Percentiles rank a stretch among this genome's conserved stretches.
These are phyloP conservation scores for Stemphylium vesicarium DNA, from an alignment of 2,329 filamentous ascomycete species.

Conservation along the genomic window DNA sequence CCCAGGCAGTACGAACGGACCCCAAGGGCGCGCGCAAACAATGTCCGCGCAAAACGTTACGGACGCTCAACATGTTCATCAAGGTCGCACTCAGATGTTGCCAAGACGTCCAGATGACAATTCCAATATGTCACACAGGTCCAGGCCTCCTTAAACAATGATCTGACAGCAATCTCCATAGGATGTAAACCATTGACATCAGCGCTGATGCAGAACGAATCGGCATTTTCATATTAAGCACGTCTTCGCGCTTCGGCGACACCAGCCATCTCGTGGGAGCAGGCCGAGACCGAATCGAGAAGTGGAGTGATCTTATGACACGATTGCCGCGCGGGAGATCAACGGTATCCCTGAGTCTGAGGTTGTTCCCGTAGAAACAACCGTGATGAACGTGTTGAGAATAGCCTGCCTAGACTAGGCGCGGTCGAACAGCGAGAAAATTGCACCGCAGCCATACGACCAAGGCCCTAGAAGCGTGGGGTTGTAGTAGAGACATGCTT, in stretches of 20 bases:
- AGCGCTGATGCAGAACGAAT: neutral
- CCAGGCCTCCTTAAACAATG: neutral
- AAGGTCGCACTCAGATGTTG: neutral
- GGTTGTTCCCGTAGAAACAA: slow-evolving; percentile 14
- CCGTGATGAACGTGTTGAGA: neutral
- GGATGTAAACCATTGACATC: neutral
- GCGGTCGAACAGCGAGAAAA: neutral
- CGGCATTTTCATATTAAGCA: slow-evolving; percentile 1
- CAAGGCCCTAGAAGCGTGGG: neutral
- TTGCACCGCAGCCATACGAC: neutral
- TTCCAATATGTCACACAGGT: neutral
- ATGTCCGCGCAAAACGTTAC: neutral
- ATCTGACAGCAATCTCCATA: slow-evolving; percentile 5
- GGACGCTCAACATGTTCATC: neutral
- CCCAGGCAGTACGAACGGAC: neutral
- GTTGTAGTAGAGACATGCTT: neutral
- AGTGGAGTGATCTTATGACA: slow-evolving; percentile 13
- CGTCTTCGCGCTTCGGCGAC: neutral
- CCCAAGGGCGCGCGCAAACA: neutral
- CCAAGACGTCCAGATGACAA: neutral
- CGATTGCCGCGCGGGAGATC: slow-evolving; percentile 22
- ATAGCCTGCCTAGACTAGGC: neutral
- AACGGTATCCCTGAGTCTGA: slow-evolving; percentile 20
- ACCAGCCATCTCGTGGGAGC: slow-evolving; percentile 9
- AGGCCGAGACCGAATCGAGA: neutral